Percentiles rank a stretch among this genome's conserved stretches.
Conservation (phyloP, 2,329 filamentous ascomycete genomes). For the Penicillium expansum region DNA sequence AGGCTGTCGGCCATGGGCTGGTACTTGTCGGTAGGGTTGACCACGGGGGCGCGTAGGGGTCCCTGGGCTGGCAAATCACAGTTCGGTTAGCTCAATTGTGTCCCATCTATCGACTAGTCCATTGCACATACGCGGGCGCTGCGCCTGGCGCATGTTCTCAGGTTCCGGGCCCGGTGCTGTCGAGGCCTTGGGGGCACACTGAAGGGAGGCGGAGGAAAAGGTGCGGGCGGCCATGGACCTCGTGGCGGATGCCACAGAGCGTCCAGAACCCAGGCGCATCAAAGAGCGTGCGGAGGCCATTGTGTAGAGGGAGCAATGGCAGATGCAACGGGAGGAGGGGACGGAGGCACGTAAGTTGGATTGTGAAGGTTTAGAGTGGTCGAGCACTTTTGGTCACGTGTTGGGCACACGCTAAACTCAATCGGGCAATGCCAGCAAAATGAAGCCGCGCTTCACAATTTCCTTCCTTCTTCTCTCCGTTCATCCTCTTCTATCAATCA, state of each 20-base stretch:
- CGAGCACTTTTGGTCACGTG: constrained; percentile 27
- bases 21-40: constrained; percentile 94
- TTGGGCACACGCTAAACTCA: constrained; percentile 21
- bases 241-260: constrained; percentile 37
- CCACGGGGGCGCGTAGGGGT: constrained; percentile 70
- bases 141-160: constrained; percentile 65
- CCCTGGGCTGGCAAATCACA: constrained; percentile 45
- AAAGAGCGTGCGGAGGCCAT: constrained; percentile 48
- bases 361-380: constrained; percentile 30
- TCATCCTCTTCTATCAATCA: constrained; percentile 25
- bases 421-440: constrained; percentile 30
- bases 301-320: constrained; percentile 33
- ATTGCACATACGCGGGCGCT: constrained; percentile 46
- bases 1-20: constrained; percentile 79
- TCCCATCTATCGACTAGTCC: neutral
- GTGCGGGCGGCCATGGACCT: constrained; percentile 36
- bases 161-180: constrained; percentile 58
- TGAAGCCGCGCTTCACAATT: constrained; percentile 28
- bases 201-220: constrained; percentile 42
- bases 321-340: constrained; percentile 18
- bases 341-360: constrained; percentile 25
- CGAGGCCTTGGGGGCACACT: constrained; percentile 47
- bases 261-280: constrained; percentile 44
- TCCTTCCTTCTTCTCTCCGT: constrained; percentile 26
- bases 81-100: constrained; percentile 19